phyloP scores from a whole-genome alignment of 164 flowering plant genomes.

The Houttuynia cordata region DNA sequence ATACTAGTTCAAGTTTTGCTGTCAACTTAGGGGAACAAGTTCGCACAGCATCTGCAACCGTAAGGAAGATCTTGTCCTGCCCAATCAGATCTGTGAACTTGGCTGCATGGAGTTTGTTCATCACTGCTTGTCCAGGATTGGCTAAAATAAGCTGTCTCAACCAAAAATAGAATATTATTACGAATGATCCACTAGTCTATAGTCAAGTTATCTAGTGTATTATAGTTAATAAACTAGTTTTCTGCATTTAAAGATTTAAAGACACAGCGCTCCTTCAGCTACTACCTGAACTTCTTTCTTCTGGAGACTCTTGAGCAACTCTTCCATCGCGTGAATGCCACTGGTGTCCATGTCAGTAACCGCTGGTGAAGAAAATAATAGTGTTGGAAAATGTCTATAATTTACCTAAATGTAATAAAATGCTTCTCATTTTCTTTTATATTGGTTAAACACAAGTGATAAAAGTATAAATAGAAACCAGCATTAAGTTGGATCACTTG shows the following conservation, averaged over 20 bases:
- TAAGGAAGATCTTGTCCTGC: conserved; percentile 64
- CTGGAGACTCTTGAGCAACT: conserved; percentile 41
- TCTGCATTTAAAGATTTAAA: too few species aligned
- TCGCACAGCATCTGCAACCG: conserved; percentile 83
- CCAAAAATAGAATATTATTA: too few species aligned
- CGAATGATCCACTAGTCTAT: too few species aligned
- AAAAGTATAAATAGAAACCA: background rate
- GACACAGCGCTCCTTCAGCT: background rate
- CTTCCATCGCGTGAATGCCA: conserved; percentile 81
- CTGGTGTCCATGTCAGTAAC: conserved; percentile 88
- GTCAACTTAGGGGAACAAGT: conserved; percentile 31
- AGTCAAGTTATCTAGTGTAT: background rate
- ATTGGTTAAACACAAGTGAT: background rate
- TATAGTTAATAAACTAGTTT: background rate
- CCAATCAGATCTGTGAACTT: conserved; percentile 38
- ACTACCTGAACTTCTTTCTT: conserved; percentile 55
- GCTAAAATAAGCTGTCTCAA: conserved; percentile 68
- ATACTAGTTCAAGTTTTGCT: background rate
- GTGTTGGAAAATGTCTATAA: too few species aligned
- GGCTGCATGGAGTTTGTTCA: conserved; percentile 68
- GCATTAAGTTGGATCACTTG: conserved; percentile 16
- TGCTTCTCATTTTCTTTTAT: too few species aligned
- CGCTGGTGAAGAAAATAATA: conserved; percentile 26
- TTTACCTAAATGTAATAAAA: too few species aligned
- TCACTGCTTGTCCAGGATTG: conserved; percentile 77